Evolutionary conservation across 2,329 filamentous ascomycete species (phyloP).

Genomic region (Fusarium sp.): DNA sequence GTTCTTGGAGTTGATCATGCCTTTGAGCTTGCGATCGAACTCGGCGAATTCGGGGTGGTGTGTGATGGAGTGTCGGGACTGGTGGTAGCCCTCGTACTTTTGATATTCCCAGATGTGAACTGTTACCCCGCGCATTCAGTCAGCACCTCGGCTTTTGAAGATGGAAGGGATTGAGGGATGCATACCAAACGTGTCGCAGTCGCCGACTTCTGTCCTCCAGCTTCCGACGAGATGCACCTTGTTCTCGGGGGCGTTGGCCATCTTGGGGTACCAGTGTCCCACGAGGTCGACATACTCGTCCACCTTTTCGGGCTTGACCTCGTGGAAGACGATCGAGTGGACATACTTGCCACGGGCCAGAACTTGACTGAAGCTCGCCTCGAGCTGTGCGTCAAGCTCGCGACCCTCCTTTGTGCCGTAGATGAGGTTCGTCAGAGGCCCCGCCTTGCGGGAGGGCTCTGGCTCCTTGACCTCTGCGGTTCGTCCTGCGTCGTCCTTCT

Average conservation of each 20-base stretch:
- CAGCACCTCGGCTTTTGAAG: slow-evolving; percentile 6
- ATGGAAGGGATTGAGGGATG: slow-evolving; percentile 14
- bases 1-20: slow-evolving; percentile 85
- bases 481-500: slow-evolving; percentile 50
- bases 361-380: slow-evolving; percentile 95
- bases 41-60: slow-evolving; percentile 84
- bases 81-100: slow-evolving; percentile 94
- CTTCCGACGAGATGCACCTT: slow-evolving; percentile 97
- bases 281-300: slow-evolving; percentile 94
- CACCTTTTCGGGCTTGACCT: slow-evolving; percentile 94
- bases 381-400: slow-evolving; percentile 94
- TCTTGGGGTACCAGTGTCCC: slow-evolving; percentile 90
- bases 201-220: slow-evolving; percentile 97
- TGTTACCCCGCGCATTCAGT: slow-evolving; percentile 52
- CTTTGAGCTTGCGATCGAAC: slow-evolving; percentile 87
- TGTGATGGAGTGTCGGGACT: slow-evolving; percentile 87
- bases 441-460: slow-evolving; percentile 74
- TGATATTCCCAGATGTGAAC: slow-evolving; percentile 99
- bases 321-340: slow-evolving; percentile 96
- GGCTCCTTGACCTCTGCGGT: slow-evolving; percentile 68
- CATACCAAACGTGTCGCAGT: slow-evolving; percentile 95
- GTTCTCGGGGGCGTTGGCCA: slow-evolving; percentile 87
- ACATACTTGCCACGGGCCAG: slow-evolving; percentile 97
- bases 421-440: slow-evolving; percentile 85
- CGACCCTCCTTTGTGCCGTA: slow-evolving; percentile 97